Base-by-base conservation (phyloP, 208 protist species). In the Crithidia expoeki region DNA sequence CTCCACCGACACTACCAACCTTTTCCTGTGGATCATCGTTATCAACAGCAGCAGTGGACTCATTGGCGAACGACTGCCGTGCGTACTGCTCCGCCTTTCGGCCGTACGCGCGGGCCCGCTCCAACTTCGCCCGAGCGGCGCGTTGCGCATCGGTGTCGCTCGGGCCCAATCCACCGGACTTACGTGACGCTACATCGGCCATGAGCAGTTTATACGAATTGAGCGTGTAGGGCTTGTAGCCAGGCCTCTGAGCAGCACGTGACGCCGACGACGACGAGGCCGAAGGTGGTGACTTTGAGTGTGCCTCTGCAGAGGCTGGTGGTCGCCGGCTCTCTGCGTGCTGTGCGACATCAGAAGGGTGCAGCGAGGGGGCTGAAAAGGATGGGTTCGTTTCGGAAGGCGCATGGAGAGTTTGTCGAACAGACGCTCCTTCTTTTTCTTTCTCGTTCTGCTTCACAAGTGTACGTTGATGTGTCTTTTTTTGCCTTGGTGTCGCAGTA, bases 121-220 rank as follows among this genome's bases (percentile, higher is more conserved):
- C 67, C 56, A 84, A 79, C 25, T 78, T 74, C 58, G 79, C 78
- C 4, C 66, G 72, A 1, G 89, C 89, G 21, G 68, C 65, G 1
- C 89, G 86, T 68, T 93, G 89, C 51, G 71, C 89, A 55, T 96
- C 92, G 16, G 85, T 94, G 79, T 96, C 92, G 34, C 72, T 80
- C 1, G 85, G 86, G 0, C 89, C 92, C 21, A 94, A 63, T 0
- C 89, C 84, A n/a, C 90, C 84, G 2, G 36, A 52, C 51, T 84
- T 80, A 5, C 67, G 47, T 28, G 73, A 46, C 28, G 80, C 75
- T 12, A 87, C 72, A 40, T 83, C 57, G 17, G 83, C 72, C 72
- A 93, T 90, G 57, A 96, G 61, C 0, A 52, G n/a, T 57, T 83
- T 82, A 79, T 94, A 96, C 38, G 92, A 83, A 27, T 86, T 65